Conservation (phyloP, 305 asterid species). For the Ajuga reptans region DNA sequence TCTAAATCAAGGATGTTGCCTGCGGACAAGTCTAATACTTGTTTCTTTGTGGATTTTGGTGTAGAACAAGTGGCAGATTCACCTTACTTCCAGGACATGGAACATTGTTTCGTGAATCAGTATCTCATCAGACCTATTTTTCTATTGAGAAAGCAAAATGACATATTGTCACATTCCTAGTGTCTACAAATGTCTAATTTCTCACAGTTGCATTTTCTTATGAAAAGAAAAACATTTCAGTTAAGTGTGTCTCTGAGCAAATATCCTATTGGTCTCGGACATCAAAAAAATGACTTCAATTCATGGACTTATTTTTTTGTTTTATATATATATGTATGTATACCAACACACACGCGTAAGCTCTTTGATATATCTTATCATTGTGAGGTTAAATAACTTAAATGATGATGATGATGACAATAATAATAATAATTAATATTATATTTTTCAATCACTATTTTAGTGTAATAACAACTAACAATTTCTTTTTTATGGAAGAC, state of each 20-base stretch:
- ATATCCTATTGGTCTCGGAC: not conserved
- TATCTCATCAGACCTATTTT: not conserved
- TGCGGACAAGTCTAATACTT: not conserved
- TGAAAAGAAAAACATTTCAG: not conserved
- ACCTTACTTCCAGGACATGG: not conserved
- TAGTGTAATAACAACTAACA: not conserved
- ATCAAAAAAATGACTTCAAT: not conserved
- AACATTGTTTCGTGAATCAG: not conserved
- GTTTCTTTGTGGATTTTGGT: not conserved
- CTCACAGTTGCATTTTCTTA: not conserved
- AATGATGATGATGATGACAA: not conserved
- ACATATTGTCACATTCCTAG: not conserved
- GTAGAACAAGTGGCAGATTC: not conserved
- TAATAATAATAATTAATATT: not conserved
- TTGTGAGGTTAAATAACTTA: not conserved
- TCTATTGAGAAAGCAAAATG: not conserved
- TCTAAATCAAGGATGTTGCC: not conserved
- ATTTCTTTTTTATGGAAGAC: not conserved
- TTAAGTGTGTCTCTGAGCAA: not conserved
- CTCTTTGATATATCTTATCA: not conserved
- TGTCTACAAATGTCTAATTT: not conserved
- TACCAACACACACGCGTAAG: not conserved
- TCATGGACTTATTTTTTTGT: not conserved
- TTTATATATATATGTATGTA: not conserved
- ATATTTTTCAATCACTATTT: not conserved